Evolutionary conservation across 2,329 filamentous ascomycete genomes (phyloP), one percentile per base, ranked within the genome.

Genomic region (Fusarium duplospermum): DNA sequence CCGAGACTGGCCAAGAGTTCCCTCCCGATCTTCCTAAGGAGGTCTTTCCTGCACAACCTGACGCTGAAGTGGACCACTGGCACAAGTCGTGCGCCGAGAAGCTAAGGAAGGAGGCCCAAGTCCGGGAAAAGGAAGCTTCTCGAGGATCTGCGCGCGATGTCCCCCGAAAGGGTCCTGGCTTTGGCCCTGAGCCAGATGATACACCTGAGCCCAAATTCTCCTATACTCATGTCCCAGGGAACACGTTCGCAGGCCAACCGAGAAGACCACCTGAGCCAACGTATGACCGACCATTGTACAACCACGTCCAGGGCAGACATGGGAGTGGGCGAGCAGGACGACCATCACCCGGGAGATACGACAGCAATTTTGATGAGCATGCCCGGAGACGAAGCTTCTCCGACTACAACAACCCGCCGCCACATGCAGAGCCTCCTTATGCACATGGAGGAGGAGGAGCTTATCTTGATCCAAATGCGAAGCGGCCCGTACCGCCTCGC

Each of bases 51-150:
- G 80, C 87, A 2, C 85, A 89, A 50, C 89, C 95, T 2, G 96
- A 98, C 77, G 84, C 88, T 6, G 92, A 93, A n/a, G 95, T 98
- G 83, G 90, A 95, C 64, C 86, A 88, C 67, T 99, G 96, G 96
- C 95, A 98, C 80, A 91, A 93, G 75, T 86, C 88, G 3, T 95
- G 97, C 66, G 93, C 91, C 38, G 88, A 92, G 67, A 90, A 89
- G 75, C 83, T 98, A 58, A 89, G 91, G 70, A 86, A 89, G 65
- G 92, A 95, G 75, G 86, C 87, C 3, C 83, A 70, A 35, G 72
- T 84, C 13, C 81, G 82, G 6, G 80, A 82, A 60, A 81, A 83
- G 45, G 81, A 85, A 74, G 58, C 73, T 14, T 57, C 63, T 14
- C 57, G 72, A 14, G 54, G 33, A 35, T 22, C 54, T 57, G 1